Conservation (phyloP, 1,284 basidiomycete species). For the Ustilago shanxiensis region DNA sequence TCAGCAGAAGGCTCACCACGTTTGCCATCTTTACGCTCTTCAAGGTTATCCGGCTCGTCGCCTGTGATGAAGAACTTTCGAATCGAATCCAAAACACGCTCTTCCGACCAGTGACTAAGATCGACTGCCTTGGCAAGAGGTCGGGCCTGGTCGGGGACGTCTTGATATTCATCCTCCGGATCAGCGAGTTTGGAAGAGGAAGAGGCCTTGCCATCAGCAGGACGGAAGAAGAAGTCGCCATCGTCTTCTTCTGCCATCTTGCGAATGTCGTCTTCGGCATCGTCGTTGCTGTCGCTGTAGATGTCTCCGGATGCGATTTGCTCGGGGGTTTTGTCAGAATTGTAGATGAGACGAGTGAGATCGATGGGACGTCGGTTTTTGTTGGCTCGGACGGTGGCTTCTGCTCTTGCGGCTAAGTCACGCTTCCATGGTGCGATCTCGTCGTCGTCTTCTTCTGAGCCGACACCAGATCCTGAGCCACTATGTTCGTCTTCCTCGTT, state of each 20-base stretch:
- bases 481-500: conserved; percentile 56
- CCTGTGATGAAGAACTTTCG: conserved; percentile 93
- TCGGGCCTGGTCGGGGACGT: conserved; percentile 81
- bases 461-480: background rate
- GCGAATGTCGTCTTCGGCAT: conserved; percentile 35
- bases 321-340: conserved; percentile 78
- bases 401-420: conserved; percentile 78
- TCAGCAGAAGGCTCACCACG: conserved; percentile 33
- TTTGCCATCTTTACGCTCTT: conserved; percentile 52
- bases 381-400: conserved; percentile 71
- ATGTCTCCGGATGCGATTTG: conserved; percentile 76
- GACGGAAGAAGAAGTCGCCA: conserved; percentile 80
- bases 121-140: conserved; percentile 73
- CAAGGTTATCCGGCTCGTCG: conserved; percentile 57
- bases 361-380: conserved; percentile 73
- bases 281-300: conserved; percentile 8
- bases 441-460: conserved; percentile 53
- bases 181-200: conserved; percentile 67
- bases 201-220: conserved; percentile 71
- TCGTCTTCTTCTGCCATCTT: conserved; percentile 71
- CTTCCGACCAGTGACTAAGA: conserved; percentile 82
- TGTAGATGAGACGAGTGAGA: conserved; percentile 89
- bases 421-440: conserved; percentile 80
- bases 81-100: conserved; percentile 86
- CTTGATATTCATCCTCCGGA: conserved; percentile 63